Base-by-base conservation (phyloP, 495 filamentous ascomycete species). In the Talaromyces proteolyticus region DNA sequence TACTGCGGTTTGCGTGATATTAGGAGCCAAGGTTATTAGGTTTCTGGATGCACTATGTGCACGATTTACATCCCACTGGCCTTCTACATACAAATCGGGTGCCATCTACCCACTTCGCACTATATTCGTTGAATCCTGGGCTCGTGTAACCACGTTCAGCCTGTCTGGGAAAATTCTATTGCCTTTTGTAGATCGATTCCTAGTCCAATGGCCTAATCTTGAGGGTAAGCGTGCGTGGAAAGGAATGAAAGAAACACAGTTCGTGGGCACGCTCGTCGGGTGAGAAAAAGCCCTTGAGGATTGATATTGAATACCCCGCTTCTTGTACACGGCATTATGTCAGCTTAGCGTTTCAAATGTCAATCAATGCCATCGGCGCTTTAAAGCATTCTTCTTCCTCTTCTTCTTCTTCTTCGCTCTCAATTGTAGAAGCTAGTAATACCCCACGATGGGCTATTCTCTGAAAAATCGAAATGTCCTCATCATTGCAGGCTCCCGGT, bases 41-140 rank as follows among this genome's bases (percentile, higher is more conserved):
- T 76, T 89, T 51, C 70, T 80, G 43, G 12, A 20, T 17, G 24
- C 17, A 12, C 10, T 47, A 18, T 17, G 17, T 14, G 36, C n/a
- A 3, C 6, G n/a, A n/a, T n/a, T n/a, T n/a, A n/a, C n/a, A n/a
- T n/a, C n/a, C n/a, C n/a, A n/a, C n/a, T n/a, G 12, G 38, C 38
- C 38, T 16, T 17, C 16, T 41, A 20, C 14, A 41, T 10, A 41
- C 38, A 34, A 20, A 37, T 45, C 34, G 12, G n/a, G 14, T 12
- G 37, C 20, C 3, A 50, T 64, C 37, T 74, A 69, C 34, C 76
- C 75, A 60, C 79, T 91, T 58, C 77, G 82, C 39, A 85, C 78
- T 6, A 75, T 97, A 18, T 97, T 91, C 61, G 77, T 96, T 12
- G 93, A 98, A 77, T 89, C 83, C 22, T 97, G 89, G 85, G 94